A percentile compares a stretch with the other conserved stretches of the same genome.
Evolutionary conservation across 2,329 filamentous ascomycete species (phyloP).

Genomic region (Monosporascus sp.): DNA sequence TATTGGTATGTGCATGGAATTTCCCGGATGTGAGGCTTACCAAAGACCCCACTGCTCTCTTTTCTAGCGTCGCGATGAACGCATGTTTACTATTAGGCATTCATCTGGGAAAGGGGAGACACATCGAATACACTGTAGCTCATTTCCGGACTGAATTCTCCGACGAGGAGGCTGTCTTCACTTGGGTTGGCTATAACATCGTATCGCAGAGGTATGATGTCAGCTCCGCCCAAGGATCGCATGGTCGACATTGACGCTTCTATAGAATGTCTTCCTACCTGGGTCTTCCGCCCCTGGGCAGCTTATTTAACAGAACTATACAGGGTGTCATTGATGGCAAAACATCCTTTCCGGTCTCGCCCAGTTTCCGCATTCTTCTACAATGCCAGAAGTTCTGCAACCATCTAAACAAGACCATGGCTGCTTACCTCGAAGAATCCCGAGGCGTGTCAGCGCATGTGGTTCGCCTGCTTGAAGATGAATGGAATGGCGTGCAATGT

Average conservation of each 20-base stretch:
- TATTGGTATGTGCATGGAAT: slow-evolving; percentile 48
- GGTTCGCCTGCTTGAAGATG: slow-evolving; percentile 45
- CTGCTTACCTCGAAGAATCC: slow-evolving; percentile 40
- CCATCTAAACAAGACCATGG: slow-evolving; percentile 42
- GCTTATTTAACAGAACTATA: slow-evolving; percentile 43
- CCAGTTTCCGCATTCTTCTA: slow-evolving; percentile 40
- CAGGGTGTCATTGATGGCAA: slow-evolving; percentile 39
- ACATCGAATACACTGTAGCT: slow-evolving; percentile 43
- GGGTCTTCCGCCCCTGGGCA: slow-evolving; percentile 40
- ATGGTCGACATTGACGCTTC: slow-evolving; percentile 22
- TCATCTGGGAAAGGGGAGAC: slow-evolving; percentile 47
- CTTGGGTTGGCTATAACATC: slow-evolving; percentile 50
- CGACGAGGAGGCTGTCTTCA: slow-evolving; percentile 47
- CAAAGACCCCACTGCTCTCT: slow-evolving; percentile 43
- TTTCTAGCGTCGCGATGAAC: slow-evolving; percentile 42
- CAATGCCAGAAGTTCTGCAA: slow-evolving; percentile 48
- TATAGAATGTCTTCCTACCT: slow-evolving; percentile 35
- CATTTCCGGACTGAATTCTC: slow-evolving; percentile 38
- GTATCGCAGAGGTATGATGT: slow-evolving; percentile 42
- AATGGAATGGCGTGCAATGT: slow-evolving; percentile 43
- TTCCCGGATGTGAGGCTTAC: slow-evolving; percentile 46
- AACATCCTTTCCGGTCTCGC: slow-evolving; percentile 34
- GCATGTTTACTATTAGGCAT: slow-evolving; percentile 44
- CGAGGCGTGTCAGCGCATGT: slow-evolving; percentile 41
- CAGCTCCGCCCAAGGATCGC: slow-evolving; percentile 16